A percentile compares a stretch with the other conserved stretches of the same genome.
These are phyloP conservation scores for Solanum ossicruentum DNA, from an alignment of 257 asterid genomes.

Conservation along the genomic window DNA sequence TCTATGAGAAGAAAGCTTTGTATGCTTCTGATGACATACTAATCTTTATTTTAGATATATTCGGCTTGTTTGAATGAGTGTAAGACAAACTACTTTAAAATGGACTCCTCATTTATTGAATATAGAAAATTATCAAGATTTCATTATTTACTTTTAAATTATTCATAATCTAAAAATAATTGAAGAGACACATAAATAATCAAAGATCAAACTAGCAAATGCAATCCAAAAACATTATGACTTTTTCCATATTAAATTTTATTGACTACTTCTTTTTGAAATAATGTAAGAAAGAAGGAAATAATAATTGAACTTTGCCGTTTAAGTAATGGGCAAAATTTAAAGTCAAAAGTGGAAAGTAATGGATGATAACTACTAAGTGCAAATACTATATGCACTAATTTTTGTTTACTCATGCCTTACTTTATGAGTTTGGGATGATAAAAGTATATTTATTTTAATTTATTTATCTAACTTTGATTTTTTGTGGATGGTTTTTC, in stretches of 20 bases:
- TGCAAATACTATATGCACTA: not conserved
- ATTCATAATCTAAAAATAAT: not conserved
- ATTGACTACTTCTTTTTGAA: not conserved
- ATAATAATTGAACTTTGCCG: not conserved
- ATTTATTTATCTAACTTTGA: too few species aligned
- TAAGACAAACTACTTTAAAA: not conserved
- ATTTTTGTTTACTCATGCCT: not conserved
- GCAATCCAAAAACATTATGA: not conserved
- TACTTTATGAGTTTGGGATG: not conserved
- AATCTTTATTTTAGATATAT: not conserved
- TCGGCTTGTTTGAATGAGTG: not conserved
- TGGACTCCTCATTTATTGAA: not conserved
- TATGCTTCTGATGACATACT: not conserved
- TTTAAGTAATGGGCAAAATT: not conserved
- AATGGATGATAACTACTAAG: not conserved
- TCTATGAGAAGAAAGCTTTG: not conserved
- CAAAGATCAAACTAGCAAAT: not conserved
- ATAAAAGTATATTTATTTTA: too few species aligned
- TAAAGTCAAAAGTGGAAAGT: not conserved
- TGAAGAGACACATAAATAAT: not conserved
- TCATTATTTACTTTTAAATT: not conserved
- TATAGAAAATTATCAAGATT: too few species aligned
- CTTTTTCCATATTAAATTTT: not conserved
- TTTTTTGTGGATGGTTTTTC: too few species aligned
- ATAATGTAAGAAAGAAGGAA: not conserved